A percentile compares a stretch with the other conserved stretches of the same genome.
These are phyloP conservation scores for Saxophila tyrrhenica DNA, from an alignment of 495 filamentous ascomycete genomes.

Conservation along the genomic window DNA sequence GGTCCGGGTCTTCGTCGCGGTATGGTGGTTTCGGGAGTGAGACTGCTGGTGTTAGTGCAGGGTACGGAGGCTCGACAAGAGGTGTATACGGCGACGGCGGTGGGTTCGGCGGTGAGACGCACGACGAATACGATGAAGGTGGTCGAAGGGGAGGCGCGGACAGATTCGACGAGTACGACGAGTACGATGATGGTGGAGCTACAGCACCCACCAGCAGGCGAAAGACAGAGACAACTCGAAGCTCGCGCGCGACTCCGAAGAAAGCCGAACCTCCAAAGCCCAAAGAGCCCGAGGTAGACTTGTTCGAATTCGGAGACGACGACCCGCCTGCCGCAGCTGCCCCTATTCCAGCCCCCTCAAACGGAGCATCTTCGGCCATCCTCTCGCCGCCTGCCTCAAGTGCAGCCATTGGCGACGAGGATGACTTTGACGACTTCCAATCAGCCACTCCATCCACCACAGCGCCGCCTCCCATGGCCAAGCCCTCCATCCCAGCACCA, in stretches of 20 bases:
- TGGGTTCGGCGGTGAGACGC: slow-evolving; percentile 62
- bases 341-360: slow-evolving; percentile 17
- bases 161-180: slow-evolving; percentile 93
- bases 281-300: slow-evolving; percentile 75
- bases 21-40: slow-evolving; percentile 87
- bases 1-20: slow-evolving; percentile 40
- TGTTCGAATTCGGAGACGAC: slow-evolving; percentile 79
- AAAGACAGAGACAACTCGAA: slow-evolving; percentile 29
- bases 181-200: slow-evolving; percentile 70
- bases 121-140: slow-evolving; percentile 44
- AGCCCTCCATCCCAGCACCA: slow-evolving; percentile 27
- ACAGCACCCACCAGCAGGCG: slow-evolving; percentile 36
- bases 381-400: slow-evolving; percentile 37
- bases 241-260: slow-evolving; percentile 32
- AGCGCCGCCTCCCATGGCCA: slow-evolving; percentile 27
- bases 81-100: slow-evolving; percentile 89
- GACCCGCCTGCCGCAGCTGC: slow-evolving; percentile 10
- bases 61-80: slow-evolving; percentile 48
- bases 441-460: slow-evolving; percentile 54
- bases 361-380: slow-evolving; percentile 10
- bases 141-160: slow-evolving; percentile 41
- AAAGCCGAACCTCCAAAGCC: slow-evolving; percentile 58
- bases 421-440: slow-evolving; percentile 98
- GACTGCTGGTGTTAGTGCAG: slow-evolving; percentile 45
- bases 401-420: slow-evolving; percentile 50